phyloP scores from a whole-genome alignment of 2,329 filamentous ascomycete species.

The Penicillium brevicompactum region DNA sequence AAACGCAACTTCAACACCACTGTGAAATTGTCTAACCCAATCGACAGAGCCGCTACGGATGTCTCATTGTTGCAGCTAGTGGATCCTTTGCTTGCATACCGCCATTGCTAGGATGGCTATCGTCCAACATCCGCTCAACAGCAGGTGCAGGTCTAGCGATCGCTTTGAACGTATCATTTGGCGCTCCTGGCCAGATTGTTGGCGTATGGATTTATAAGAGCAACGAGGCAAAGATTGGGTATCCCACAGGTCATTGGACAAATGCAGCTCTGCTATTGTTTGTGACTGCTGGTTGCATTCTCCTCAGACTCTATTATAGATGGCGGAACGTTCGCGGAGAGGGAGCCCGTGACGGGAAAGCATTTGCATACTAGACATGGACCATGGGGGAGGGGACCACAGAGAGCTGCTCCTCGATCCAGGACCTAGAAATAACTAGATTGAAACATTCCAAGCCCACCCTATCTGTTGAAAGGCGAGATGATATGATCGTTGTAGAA shows the following conservation, averaged over 20 bases:
- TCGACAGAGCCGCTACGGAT: slow-evolving; percentile 62
- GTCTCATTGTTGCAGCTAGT: slow-evolving; percentile 67
- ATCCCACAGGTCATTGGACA: slow-evolving; percentile 70
- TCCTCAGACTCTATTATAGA: slow-evolving; percentile 60
- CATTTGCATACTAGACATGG: slow-evolving; percentile 29
- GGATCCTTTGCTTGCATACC: slow-evolving; percentile 71
- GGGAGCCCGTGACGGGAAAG: slow-evolving; percentile 21
- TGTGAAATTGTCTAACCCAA: not conserved
- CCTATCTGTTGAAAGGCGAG: too few relatives aligned
- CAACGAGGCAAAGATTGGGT: slow-evolving; percentile 61
- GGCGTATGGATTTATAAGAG: slow-evolving; percentile 75
- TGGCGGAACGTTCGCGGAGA: slow-evolving; percentile 42
- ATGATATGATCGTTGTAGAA: too few relatives aligned
- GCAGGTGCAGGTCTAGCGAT: slow-evolving; percentile 69
- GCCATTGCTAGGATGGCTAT: slow-evolving; percentile 70
- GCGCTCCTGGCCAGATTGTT: slow-evolving; percentile 69
- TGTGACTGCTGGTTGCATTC: slow-evolving; percentile 57
- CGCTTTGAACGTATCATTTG: slow-evolving; percentile 69
- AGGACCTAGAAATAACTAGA: too few relatives aligned
- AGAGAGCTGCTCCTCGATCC: not conserved
- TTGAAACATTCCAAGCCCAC: too few relatives aligned
- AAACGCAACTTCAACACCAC: not conserved
- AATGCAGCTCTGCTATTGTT: slow-evolving; percentile 64
- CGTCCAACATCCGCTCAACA: slow-evolving; percentile 67
- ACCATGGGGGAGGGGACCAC: not conserved